Evolutionary conservation across 1,139 yeast species (phyloP), one percentile per base, ranked within the genome.

Genomic region (Barnettozyma hawaiiensis): DNA sequence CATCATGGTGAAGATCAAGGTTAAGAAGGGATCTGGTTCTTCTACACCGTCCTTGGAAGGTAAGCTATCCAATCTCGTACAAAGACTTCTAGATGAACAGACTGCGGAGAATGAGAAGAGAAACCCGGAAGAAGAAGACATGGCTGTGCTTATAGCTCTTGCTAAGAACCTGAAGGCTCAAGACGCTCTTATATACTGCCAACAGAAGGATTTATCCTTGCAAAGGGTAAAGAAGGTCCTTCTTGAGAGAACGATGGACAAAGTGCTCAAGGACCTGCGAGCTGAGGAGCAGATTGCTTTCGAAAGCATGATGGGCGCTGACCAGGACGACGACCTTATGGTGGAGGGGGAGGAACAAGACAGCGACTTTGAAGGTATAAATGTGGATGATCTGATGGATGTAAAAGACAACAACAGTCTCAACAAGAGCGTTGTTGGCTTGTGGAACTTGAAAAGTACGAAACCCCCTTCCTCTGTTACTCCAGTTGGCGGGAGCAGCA

Each of bases 361-460:
- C 39, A 69, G 71, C 35, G 76, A 72, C 35, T 64, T 65, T 37
- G 75, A 69, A n/a, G 76, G 71, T 24, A 63, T 65, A 28, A 72
- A 69, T 26, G 69, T 64, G 19, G 67, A 67, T 16, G 74, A 76
- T 23, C 55, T 85, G 48, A 78, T 86, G 85, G 78, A 75, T 2
- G 78, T 70, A 2, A 67, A 67, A 37, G 84, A 81, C 47, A 57
- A 69, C 4, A 89, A 87, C 55, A 69, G 76, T 4, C 73, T 86
- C 65, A 90, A 90, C 60, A 85, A 81, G 56, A 77, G 84, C 21
- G 84, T 89, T 2, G 84, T 83, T 0, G 73, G 78, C 15, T 63
- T 80, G 40, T 89, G 96, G 97, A 72, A 70, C 41, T 55, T 58
- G 20, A 56, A 54, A 41, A 53, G 48, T 36, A 46, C 53, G 42